Evolutionary conservation across 1,284 basidiomycete species (phyloP), one percentile per base, ranked within the genome.

Genomic region (Inonotus hispidus): DNA sequence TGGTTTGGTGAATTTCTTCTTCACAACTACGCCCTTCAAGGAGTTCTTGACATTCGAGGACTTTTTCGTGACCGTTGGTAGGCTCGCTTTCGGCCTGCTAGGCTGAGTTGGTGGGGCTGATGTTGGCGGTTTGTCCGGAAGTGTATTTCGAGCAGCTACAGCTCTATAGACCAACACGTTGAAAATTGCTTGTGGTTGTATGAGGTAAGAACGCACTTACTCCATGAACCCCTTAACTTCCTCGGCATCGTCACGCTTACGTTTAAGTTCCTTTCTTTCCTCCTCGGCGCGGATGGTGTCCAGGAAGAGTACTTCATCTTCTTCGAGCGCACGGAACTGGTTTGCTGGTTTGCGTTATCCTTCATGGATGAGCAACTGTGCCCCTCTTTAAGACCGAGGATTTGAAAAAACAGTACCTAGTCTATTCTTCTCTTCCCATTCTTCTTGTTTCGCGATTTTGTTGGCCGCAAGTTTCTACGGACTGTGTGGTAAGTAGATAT

Each of bases 401-500:
- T 6, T 16, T 43, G 16, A 2, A 16, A 14, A 43, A 14, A 43
- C 41, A 21, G 62, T 65, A 87, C 88, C 88, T 74, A 96, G 81
- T 72, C 94, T 95, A 71, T 89, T 92, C 71, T 90, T 90, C 71
- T 93, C 89, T 70, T 95, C 93, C 90, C 92, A 95, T 83, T 94
- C 90, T 74, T 95, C 92, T 74, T 93, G 91, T 73, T 95, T 95
- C 65, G 88, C 85, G 69, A 86, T 83, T 90, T 92, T 86, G 72
- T 92, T 91, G 56, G 88, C 88, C 65, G 88, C 90, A 62, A 91
- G 77, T 89, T 89, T 92, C 88, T 90, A 64, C 58, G 61, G 52
- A 8, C 43, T 21, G 49, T 6, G 49, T 35, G 62, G 60, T 69
- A 62, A 65, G 59, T 50, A 21, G 16, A 64, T 53, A 45, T 39